Base-by-base conservation (phyloP, 768 basidiomycete species). In the Suillus weaverae region DNA sequence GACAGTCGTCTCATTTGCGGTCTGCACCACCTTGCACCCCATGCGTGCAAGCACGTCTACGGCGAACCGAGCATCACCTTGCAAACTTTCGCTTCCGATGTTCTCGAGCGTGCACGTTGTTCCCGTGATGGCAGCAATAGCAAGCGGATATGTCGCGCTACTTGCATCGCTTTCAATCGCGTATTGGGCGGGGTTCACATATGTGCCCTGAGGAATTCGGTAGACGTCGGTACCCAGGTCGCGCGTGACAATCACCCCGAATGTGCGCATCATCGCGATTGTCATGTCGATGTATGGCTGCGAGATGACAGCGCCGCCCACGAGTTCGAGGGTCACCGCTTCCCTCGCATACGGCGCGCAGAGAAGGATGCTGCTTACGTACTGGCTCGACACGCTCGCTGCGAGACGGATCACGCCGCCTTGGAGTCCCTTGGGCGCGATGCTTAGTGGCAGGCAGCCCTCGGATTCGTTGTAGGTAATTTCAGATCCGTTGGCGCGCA, bases 281-380 rank as follows among this genome's bases (percentile, higher is more conserved):
- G 97, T 99, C 97, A 99, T 98, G 79, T 99, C 96, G 76, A 99
- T 99, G 80, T 99, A 99, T 0, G 95, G 95, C 78, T 99, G 97
- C 6, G 95, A 97, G 74, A 99, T 98, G 73, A 99, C 97, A 65
- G 92, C 89, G 0, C 95, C 97, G 13, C 97, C 97, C 0, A 87
- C 91, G 66, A 99, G 85, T 78, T 97, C 91, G 61, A 99, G 88
- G 3, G 88, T 89, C 65, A 97, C 86, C n/a, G 90, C 83, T 72
- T 93, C 82, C 35, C 77, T 70, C 1, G 97, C 95, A 72, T 99
- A 99, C 2, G 97, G 97, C 0, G 97, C 96, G 73, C 95, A 97
- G 44, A 99, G 89, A 8, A 99, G 85, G 73, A 99, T 94, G 10
- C 95, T 96, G 5, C 95, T 97, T 41, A 99, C 97, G 73, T 98